Conservation (phyloP, 192 early-diverging fungal species). For the Coemansia aciculifera region DNA sequence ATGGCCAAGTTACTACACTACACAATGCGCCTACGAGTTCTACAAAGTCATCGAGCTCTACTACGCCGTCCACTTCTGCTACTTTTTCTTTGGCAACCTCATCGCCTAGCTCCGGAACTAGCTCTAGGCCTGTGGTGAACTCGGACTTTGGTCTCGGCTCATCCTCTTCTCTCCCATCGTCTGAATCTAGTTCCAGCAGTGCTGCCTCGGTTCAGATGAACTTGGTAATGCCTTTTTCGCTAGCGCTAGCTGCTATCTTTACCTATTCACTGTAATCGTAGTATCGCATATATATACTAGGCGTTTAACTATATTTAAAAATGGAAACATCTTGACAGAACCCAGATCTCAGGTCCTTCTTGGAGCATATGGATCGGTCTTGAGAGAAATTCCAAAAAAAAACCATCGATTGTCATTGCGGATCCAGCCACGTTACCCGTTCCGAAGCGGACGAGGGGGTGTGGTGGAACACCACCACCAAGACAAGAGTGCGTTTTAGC, state of each 20-base stretch:
- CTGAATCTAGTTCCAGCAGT: neutral
- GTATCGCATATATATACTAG: neutral
- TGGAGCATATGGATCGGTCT: conserved; percentile 57
- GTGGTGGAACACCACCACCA: neutral
- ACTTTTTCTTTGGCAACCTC: neutral
- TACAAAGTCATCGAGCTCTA: neutral
- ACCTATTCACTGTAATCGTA: neutral
- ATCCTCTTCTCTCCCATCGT: neutral
- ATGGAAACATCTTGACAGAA: conserved; percentile 23
- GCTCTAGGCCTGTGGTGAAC: neutral
- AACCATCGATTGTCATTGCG: neutral
- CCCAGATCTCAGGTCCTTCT: conserved; percentile 49
- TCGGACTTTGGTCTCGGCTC: neutral
- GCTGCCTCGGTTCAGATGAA: neutral
- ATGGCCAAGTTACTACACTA: conserved; percentile 1
- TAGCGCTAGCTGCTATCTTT: neutral
- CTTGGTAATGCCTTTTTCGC: neutral
- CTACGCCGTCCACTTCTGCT: neutral
- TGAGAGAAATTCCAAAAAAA: conserved; percentile 12
- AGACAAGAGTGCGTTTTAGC: neutral
- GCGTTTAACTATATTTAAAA: neutral
- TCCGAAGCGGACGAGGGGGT: neutral
- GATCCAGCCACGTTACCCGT: neutral
- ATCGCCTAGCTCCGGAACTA: neutral
- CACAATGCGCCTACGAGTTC: neutral